A percentile compares a stretch with the other conserved stretches of the same genome.
phyloP scores from a whole-genome alignment of 2,329 filamentous ascomycete genomes.

The Hypoxylon sp. region DNA sequence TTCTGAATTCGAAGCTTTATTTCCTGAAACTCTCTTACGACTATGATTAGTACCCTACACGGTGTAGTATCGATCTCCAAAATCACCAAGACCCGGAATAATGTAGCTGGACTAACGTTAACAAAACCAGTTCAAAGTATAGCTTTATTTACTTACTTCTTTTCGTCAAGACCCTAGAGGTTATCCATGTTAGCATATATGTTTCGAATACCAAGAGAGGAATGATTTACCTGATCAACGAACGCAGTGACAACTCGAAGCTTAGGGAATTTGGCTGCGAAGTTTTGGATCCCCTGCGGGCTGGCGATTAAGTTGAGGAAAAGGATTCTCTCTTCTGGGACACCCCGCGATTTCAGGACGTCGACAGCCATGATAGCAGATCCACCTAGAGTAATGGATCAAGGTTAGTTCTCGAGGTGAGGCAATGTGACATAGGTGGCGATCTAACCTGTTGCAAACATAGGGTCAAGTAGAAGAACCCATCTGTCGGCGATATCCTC shows the following conservation, averaged over 20 bases:
- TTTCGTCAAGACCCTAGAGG: conserved; percentile 85
- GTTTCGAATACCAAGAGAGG: background rate
- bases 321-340: conserved; percentile 93
- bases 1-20: conserved; percentile 19
- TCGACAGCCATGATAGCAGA: conserved; percentile 98
- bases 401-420: conserved; percentile 33
- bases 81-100: conserved; percentile 92
- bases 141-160: conserved; percentile 78
- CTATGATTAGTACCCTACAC: conserved; percentile 65
- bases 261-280: conserved; percentile 89
- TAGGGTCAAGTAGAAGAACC: conserved; percentile 96
- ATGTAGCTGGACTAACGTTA: conserved; percentile 82
- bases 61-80: conserved; percentile 96
- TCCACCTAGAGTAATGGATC: conserved; percentile 72
- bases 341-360: conserved; percentile 88
- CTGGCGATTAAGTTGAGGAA: conserved; percentile 99
- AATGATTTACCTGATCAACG: conserved; percentile 78
- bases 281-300: conserved; percentile 90
- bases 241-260: conserved; percentile 95
- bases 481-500: conserved; percentile 93
- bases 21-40: background rate
- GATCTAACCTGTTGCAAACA: conserved; percentile 91
- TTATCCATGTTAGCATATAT: conserved; percentile 46
- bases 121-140: conserved; percentile 45
- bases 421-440: conserved; percentile 17